A percentile compares a stretch with the other conserved stretches of the same genome.
Conservation (phyloP, 2,329 filamentous ascomycete genomes). For the Hypoxylon sp. region DNA sequence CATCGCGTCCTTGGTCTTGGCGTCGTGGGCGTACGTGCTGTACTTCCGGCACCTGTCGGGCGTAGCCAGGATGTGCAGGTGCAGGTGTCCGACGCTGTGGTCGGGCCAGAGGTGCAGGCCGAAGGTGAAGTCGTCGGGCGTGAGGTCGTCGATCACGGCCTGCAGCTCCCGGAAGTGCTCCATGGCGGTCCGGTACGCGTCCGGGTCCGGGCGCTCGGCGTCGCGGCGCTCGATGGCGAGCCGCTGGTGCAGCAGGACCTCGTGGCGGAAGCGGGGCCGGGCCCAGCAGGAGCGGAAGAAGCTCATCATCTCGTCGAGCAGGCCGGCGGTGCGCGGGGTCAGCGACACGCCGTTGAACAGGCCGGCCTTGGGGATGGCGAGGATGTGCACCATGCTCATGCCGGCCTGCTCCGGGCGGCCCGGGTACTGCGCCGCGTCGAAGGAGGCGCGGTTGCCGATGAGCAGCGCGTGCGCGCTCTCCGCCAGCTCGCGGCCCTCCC, state of each 20-base stretch:
- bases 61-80: slow-evolving; percentile 44
- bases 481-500: slow-evolving; percentile 4
- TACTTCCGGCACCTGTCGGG: slow-evolving; percentile 20
- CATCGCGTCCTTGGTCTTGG: slow-evolving; percentile 43
- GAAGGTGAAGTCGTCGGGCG: slow-evolving; percentile 40
- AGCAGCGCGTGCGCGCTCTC: slow-evolving; percentile 22
- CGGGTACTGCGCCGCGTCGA: slow-evolving; percentile 40
- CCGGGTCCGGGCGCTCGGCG: neutral
- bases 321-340: neutral
- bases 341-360: slow-evolving; percentile 47
- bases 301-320: slow-evolving; percentile 40
- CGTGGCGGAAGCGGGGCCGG: slow-evolving; percentile 7
- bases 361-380: slow-evolving; percentile 35
- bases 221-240: slow-evolving; percentile 11
- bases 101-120: slow-evolving; percentile 45
- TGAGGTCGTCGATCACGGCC: slow-evolving; percentile 10
- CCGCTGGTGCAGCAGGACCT: slow-evolving; percentile 31
- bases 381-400: slow-evolving; percentile 46
- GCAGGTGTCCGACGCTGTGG: slow-evolving; percentile 41
- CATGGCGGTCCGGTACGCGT: slow-evolving; percentile 1
- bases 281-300: slow-evolving; percentile 35
- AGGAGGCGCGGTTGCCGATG: slow-evolving; percentile 42
- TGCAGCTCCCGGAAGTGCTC: slow-evolving; percentile 29
- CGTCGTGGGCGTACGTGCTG: slow-evolving; percentile 39
- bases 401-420: slow-evolving; percentile 16